Evolutionary conservation across 2,329 filamentous ascomycete genomes (phyloP).

Genomic region (Venturia nashicola): DNA sequence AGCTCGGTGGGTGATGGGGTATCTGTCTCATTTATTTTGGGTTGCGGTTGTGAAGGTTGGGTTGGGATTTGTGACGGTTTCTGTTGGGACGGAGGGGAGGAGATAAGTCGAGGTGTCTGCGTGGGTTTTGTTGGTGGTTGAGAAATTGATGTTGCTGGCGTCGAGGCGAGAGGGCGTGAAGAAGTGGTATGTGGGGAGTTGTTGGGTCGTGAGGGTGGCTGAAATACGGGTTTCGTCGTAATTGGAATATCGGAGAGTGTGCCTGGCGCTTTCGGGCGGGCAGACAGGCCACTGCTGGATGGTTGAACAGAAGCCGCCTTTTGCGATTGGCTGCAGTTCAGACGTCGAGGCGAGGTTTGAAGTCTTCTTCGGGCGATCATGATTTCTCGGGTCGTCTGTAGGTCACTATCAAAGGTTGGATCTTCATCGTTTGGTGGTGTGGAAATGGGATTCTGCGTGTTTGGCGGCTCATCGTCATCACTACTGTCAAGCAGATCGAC

Average conservation of each 20-base stretch:
- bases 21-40: no score
- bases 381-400: not conserved
- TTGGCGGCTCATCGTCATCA: not conserved
- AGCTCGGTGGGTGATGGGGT: no score
- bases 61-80: no score
- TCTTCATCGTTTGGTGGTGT: not conserved
- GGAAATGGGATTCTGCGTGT: not conserved
- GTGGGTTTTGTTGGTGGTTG: not conserved
- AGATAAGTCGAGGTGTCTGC: no score
- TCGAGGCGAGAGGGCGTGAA: not conserved
- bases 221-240: not conserved
- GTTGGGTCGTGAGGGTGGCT: not conserved
- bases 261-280: no score
- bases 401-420: not conserved
- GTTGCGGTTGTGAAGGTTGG: no score
- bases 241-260: not conserved
- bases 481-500: not conserved
- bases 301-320: no score
- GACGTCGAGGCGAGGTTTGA: not conserved
- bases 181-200: not conserved
- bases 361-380: not conserved
- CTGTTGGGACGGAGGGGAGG: no score
- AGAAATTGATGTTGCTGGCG: not conserved
- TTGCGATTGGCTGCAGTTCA: no score
- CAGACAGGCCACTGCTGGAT: no score